Conservation (phyloP, 2,329 filamentous ascomycete genomes). For the Ascochyta pisi region DNA sequence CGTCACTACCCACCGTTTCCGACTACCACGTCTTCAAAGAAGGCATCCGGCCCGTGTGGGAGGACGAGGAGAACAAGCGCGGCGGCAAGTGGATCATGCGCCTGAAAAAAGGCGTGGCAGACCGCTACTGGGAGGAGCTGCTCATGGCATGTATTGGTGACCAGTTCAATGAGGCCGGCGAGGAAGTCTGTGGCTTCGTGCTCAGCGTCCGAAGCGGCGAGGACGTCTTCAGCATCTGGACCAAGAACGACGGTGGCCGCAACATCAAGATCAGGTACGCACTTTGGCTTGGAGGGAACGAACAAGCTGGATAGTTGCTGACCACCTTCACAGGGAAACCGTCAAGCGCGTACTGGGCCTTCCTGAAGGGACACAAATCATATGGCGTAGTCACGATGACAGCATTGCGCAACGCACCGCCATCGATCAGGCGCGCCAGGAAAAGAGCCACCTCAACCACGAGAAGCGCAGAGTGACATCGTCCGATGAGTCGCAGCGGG, state of each 20-base stretch:
- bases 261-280: conserved; percentile 94
- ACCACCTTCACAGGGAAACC: conserved; percentile 71
- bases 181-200: conserved; percentile 94
- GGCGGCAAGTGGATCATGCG: conserved; percentile 98
- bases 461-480: conserved; percentile 55
- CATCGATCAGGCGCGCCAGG: conserved; percentile 89
- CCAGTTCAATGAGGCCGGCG: conserved; percentile 88
- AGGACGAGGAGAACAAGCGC: conserved; percentile 94
- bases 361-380: conserved; percentile 85
- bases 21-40: conserved; percentile 99
- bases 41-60: conserved; percentile 96
- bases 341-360: conserved; percentile 90
- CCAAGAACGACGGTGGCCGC: conserved; percentile 86
- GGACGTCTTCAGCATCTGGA: conserved; percentile 98
- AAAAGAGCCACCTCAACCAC: conserved; percentile 65
- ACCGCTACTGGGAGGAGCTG: conserved; percentile 96
- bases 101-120: conserved; percentile 95
- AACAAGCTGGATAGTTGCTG: conserved; percentile 20
- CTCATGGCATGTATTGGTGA: conserved; percentile 90
- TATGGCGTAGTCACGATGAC: conserved; percentile 96
- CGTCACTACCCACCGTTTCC: conserved; percentile 84
- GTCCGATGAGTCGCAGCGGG: conserved; percentile 44
- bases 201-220: conserved; percentile 94
- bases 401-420: conserved; percentile 91
- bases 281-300: not conserved